Evolutionary conservation across 768 basidiomycete genomes (phyloP).

Genomic region (Boletus fagicola): DNA sequence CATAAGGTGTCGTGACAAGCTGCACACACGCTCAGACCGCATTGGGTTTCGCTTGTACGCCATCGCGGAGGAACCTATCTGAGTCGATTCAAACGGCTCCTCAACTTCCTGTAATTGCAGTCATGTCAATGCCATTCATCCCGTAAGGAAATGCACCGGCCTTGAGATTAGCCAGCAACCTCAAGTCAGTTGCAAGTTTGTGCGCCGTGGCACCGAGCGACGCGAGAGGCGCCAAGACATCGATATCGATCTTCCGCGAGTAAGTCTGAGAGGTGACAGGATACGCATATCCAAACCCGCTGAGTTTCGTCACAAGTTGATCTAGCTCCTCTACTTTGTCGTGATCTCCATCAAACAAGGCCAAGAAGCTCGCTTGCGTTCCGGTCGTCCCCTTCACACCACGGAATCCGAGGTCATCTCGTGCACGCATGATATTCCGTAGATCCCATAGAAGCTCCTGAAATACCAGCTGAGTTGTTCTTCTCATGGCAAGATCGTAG

Average conservation of each 20-base stretch:
- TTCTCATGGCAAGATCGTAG: background rate
- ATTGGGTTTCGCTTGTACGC: conserved; percentile 99
- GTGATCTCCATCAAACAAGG: conserved; percentile 94
- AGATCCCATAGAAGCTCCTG: conserved; percentile 96
- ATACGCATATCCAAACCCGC: conserved; percentile 91
- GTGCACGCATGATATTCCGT: conserved; percentile 84
- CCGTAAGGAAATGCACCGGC: conserved; percentile 32
- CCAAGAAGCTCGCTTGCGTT: conserved; percentile 93
- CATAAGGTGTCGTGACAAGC: conserved; percentile 94
- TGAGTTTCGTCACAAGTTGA: conserved; percentile 82
- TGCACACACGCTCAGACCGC: conserved; percentile 97
- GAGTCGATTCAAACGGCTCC: conserved; percentile 98
- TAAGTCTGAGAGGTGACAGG: conserved; percentile 99
- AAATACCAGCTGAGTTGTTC: background rate
- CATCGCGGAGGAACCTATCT: conserved; percentile 97
- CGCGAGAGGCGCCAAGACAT: conserved; percentile 87
- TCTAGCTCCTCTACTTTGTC: conserved; percentile 93
- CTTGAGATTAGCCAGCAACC: conserved; percentile 92
- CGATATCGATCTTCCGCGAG: conserved; percentile 94
- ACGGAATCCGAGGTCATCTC: conserved; percentile 92
- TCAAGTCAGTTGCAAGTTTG: conserved; percentile 95
- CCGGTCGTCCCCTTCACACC: conserved; percentile 99
- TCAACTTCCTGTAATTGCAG: conserved; percentile 72
- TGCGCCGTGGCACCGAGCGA: conserved; percentile 93
- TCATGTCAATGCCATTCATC: background rate